A percentile compares a stretch with the other conserved stretches of the same genome.
Evolutionary conservation across 192 early-diverging fungal genomes (phyloP).

Genomic region (Podila horticola): DNA sequence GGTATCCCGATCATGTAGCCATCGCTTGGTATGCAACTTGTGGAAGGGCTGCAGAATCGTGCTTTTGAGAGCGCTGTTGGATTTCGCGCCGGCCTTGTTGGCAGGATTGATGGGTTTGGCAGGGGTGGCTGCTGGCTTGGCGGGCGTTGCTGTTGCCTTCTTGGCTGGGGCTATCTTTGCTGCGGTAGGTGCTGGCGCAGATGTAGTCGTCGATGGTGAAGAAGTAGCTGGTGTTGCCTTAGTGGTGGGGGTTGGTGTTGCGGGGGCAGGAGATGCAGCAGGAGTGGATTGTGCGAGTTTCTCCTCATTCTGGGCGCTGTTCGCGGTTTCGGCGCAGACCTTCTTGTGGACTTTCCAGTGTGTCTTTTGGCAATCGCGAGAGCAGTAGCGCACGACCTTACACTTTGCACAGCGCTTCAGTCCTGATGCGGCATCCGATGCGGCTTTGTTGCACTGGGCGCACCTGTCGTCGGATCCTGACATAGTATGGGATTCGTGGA

Average conservation of each 20-base stretch:
- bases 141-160: not conserved
- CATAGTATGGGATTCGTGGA: too few relatives aligned
- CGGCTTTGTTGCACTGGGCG: conserved; percentile 5
- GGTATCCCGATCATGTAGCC: conserved; percentile 9
- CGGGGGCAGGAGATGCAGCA: not conserved
- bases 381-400: conserved; percentile 5
- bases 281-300: not conserved
- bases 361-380: conserved; percentile 23
- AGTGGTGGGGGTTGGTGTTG: not conserved
- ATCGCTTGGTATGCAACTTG: not conserved
- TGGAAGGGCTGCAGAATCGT: conserved; percentile 8
- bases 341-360: conserved; percentile 31
- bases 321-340: conserved; percentile 6
- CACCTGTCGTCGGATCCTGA: not conserved
- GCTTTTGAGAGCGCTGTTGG: not conserved
- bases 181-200: not conserved
- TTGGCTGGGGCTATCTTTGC: not conserved
- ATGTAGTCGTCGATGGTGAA: not conserved
- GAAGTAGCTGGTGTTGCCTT: not conserved
- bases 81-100: not conserved
- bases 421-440: not conserved
- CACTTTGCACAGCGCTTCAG: conserved; percentile 24
- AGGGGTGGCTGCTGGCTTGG: not conserved
- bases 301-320: not conserved
- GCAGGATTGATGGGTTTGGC: not conserved